phyloP scores from a whole-genome alignment of 495 filamentous ascomycete species.

The Aspergillus olivimuriae region DNA sequence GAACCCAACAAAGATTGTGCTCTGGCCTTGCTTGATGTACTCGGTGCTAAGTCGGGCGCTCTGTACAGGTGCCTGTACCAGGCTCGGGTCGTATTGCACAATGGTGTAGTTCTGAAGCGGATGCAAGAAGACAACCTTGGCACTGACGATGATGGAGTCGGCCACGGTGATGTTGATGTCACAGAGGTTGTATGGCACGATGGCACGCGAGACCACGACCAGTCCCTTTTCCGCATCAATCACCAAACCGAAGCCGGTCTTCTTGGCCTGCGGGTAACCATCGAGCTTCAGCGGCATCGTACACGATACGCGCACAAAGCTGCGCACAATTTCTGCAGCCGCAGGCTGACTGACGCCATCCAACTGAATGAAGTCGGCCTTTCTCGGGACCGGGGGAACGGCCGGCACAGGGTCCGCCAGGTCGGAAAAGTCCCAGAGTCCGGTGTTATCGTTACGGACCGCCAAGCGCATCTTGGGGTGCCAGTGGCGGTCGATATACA shows the following conservation, averaged over 20 bases:
- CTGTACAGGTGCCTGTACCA: conserved; percentile 89
- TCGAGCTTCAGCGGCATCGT: conserved; percentile 93
- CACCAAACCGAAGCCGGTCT: conserved; percentile 92
- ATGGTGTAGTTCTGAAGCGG: conserved; percentile 97
- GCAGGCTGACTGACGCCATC: conserved; percentile 85
- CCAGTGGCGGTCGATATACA: conserved; percentile 95
- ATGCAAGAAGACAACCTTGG: conserved; percentile 93
- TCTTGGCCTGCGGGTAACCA: conserved; percentile 85
- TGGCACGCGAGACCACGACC: conserved; percentile 86
- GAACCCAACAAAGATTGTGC: conserved; percentile 93
- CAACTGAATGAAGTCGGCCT: conserved; percentile 83
- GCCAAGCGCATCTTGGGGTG: conserved; percentile 87
- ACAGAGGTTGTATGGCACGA: conserved; percentile 93
- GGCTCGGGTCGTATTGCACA: conserved; percentile 85
- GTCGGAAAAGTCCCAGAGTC: conserved; percentile 91
- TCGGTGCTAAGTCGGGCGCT: conserved; percentile 76
- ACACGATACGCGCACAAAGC: conserved; percentile 89
- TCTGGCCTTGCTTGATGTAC: conserved; percentile 79
- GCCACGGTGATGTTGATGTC: conserved; percentile 94
- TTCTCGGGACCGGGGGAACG: conserved; percentile 59
- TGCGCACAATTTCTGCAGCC: conserved; percentile 84
- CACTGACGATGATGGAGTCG: conserved; percentile 88
- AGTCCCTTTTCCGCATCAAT: conserved; percentile 94
- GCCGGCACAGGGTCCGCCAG: conserved; percentile 74
- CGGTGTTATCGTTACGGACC: conserved; percentile 82